Evolutionary conservation across 2,329 filamentous ascomycete species (phyloP), one percentile per base, ranked within the genome.

Genomic region (Aureobasidium sp.): DNA sequence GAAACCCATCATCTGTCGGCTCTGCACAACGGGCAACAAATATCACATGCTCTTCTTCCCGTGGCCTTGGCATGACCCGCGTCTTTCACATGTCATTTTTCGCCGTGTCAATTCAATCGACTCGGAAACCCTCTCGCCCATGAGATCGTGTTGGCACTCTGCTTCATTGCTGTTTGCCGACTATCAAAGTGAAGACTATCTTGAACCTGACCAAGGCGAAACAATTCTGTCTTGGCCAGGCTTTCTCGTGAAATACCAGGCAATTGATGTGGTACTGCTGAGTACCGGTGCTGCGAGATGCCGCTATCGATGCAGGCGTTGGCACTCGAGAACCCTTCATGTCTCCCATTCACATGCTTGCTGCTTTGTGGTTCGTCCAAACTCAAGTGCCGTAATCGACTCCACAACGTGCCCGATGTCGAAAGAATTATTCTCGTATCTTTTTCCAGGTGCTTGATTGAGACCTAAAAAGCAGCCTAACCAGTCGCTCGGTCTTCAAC

Each of bases 41-140:
- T 25, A 58, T 58, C 55, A 58, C 55, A 58, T 58, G 55, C 53
- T 27, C 51, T 25, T 44, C 47, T 34, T 52, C n/a, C 48, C 48
- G 48, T 52, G 42, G 55, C 42, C 29, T 37, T 48, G 42, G 31
- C 41, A 48, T 48, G 42, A 48, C 55, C 29, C 55, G 55, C 25
- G 31, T 37, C 29, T 47, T 37, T 58, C 55, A 58, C 55, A 58
- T 58, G 55, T 29, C 25, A 58, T 39, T 39, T 29, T 20, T 20
- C 6, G 17, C 5, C 4, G 11, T 36, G n/a, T 6, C 12, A 34
- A 20, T 11, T 7, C n/a, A 6, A 17, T 27, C 36, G n/a, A 27
- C 20, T 20, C 7, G 27, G 7, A 3, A 17, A 1, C 11, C 11
- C 14, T 17, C 34, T 52, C 34, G 27, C 27, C 20, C 6, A 39